These are phyloP conservation scores for Tetrahymena malaccensis DNA, from an alignment of 73 alveolate species.

Conservation along the genomic window DNA sequence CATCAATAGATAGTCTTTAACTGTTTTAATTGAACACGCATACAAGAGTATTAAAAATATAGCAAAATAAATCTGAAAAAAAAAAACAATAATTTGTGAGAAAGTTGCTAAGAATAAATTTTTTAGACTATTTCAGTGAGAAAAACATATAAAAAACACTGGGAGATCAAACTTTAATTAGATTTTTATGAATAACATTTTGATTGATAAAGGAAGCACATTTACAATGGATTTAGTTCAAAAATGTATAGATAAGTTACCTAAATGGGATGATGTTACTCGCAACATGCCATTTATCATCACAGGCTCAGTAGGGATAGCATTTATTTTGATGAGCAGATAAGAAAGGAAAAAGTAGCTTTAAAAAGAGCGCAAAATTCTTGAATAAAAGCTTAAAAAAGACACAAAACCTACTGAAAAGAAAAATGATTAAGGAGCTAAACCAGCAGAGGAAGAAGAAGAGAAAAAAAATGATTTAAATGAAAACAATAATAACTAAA, in stretches of 20 bases:
- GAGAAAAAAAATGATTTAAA: background rate
- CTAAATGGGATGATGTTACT: background rate
- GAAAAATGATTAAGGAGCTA: background rate
- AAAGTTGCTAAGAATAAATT: background rate
- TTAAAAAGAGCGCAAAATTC: background rate
- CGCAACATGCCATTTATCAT: background rate
- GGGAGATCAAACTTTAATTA: background rate
- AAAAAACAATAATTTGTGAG: background rate
- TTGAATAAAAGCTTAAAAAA: background rate
- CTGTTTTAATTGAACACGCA: background rate
- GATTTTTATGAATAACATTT: background rate
- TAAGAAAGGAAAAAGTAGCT: background rate
- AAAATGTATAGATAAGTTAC: background rate
- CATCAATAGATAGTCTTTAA: background rate
- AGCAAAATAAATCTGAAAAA: background rate
- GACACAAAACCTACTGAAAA: background rate
- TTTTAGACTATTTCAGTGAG: background rate
- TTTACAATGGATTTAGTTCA: background rate
- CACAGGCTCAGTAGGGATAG: background rate
- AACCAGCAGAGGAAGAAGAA: background rate
- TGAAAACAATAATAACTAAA: background rate
- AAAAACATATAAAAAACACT: background rate
- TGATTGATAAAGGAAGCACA: background rate
- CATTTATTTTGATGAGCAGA: background rate
- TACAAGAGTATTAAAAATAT: background rate